phyloP scores from a whole-genome alignment of 257 asterid genomes.

The Parsonsia alboflavescens region DNA sequence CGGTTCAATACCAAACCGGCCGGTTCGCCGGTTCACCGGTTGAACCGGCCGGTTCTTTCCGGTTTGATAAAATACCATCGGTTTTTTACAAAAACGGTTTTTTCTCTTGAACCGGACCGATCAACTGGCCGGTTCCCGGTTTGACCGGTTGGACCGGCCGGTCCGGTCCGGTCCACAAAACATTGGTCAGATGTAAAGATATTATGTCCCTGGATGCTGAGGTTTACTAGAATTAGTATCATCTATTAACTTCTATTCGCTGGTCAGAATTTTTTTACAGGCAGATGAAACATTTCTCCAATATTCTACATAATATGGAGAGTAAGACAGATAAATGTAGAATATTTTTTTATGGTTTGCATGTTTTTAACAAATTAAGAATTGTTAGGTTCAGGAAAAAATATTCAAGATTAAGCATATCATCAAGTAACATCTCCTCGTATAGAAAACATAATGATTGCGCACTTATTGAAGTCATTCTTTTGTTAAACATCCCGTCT shows the following conservation, averaged over 20 bases:
- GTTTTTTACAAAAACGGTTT: no score
- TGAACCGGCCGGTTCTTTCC: no score
- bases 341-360: not conserved
- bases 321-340: not conserved
- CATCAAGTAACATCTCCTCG: not conserved
- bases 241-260: not conserved
- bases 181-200: not conserved
- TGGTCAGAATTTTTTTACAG: not conserved
- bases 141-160: no score
- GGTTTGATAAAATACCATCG: no score
- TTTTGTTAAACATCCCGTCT: not conserved
- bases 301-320: not conserved
- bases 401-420: not conserved
- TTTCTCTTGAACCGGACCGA: no score
- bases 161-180: no score
- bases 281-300: not conserved
- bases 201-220: not conserved
- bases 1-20: no score
- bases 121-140: no score
- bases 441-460: not conserved
- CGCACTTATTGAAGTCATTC: not conserved
- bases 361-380: not conserved
- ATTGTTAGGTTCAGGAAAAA: not conserved
- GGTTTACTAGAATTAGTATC: not conserved
- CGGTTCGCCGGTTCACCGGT: no score